Base-by-base conservation (phyloP, 306 rosid genomes). In the Cucumis cinereus region DNA sequence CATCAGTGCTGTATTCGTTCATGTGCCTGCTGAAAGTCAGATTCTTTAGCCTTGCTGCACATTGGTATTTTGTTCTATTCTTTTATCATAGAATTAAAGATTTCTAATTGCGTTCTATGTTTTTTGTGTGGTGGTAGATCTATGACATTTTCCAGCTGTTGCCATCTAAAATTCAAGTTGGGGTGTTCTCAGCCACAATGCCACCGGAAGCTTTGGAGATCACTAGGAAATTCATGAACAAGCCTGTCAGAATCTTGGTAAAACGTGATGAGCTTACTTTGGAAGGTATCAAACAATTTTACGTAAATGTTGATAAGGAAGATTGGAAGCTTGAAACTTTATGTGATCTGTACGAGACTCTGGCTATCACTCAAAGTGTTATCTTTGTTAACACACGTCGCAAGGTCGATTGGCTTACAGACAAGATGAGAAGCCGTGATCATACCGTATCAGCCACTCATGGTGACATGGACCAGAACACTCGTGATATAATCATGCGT, bases 111-210 rank as follows among this genome's bases (percentile, higher is more conserved):
- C 4, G 0, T 55, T 9, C 47, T n/a, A 55, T 22, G 30, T 63
- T 19, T 77, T 75, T 26, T 45, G 8, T 45, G 7, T 79, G 49
- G 75, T 78, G 77, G 80, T 90, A 94, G 98, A 94, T 94, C 72
- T 94, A 91, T 70, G 97, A 94, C 80, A 94, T 94, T 74, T 94
- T 94, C 87, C 98, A 94, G 91, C 84, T 90, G n/a, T 85, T 94
- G 78, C 98, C 98, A 12, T 84, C 86, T 1, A 91, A 89, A 82
- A 87, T 94, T 81, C 98, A 94, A 85, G 97, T 94, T 52, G 98
- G 98, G 20, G 96, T 94, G 19, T 94, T 91, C 79, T 94, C 98
- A n/a, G 98, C 97, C n/a, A 94, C 97, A 15, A 94, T 94, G 98
- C 98, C 98, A 13, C 98, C 98, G 0, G 98, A 94, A 80, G 97